Evolutionary conservation across 805 yeast species (phyloP), one percentile per base, ranked within the genome.

Genomic region (Yarrowia alimentaria): DNA sequence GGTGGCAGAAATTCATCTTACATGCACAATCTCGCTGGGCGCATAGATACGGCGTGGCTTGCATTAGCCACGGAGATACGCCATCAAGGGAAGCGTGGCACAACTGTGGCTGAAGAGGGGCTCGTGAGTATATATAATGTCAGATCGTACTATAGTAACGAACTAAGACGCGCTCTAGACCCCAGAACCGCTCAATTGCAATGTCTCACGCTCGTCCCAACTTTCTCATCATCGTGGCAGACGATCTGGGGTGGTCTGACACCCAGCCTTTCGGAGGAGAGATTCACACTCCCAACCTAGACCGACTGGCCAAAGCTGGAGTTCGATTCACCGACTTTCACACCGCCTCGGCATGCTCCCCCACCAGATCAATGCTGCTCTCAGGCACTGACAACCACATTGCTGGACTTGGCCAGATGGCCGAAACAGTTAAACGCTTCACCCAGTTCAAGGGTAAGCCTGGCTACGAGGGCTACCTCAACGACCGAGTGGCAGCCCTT

Each of bases 301-400:
- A 71, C 14, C 66, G 58, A 38, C 58, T 79, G 25, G 78, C 80
- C 1, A 30, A 59, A 7, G 58, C 61, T 6, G 83, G 83, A 5
- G 57, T 72, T 16, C 60, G 78, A 35, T 74, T 78, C 56, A 76
- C 81, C 9, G 78, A 79, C 54, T 79, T 79, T 62, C 81, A 79
- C 54, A 75, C 83, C 2, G 83, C 82, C 6, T 71, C 81, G 2
- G 82, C 83, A 1, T 79, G 83, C 56, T 78, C 83, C 2, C 83
- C 83, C 6, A 79, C 83, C 0, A 64, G 83, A 54, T 77, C 82
- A 8, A 78, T 78, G 78, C 66, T 79, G 3, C 63, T 79, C 26
- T 73, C 80, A 1, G 84, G 83, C 2, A 77, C 81, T 1, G 82
- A 79, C 57, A 78, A 78, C 59, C 82, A 79, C 55, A 72, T 77